A percentile compares a stretch with the other conserved stretches of the same genome.
Conservation (phyloP, 2,329 filamentous ascomycete species). For the Tolypocladium sp. region DNA sequence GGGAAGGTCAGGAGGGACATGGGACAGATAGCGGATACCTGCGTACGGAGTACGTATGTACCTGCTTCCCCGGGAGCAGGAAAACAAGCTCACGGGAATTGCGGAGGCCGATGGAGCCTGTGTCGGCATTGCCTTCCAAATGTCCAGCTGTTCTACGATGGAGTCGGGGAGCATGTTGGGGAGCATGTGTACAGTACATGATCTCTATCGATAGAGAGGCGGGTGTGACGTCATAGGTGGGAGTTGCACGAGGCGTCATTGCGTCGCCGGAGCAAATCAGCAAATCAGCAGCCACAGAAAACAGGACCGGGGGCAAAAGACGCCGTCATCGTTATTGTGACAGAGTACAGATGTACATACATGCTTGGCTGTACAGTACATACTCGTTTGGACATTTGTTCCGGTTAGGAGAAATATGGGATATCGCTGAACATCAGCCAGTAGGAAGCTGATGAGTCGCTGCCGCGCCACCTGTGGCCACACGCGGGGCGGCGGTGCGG, state of each 20-base stretch:
- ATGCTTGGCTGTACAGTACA: no score
- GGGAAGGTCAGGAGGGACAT: neutral
- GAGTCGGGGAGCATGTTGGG: neutral
- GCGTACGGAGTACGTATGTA: no score
- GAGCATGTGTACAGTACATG: no score
- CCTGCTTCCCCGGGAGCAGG: neutral
- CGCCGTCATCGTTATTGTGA: neutral
- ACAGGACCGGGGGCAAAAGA: neutral
- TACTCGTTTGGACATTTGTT: neutral
- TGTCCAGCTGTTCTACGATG: neutral
- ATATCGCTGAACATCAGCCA: neutral
- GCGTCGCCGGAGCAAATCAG: neutral
- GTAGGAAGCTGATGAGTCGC: neutral
- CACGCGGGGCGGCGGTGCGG: neutral
- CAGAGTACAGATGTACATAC: no score
- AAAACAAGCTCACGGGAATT: neutral
- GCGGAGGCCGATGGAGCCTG: neutral
- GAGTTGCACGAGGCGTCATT: neutral
- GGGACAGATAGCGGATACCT: neutral
- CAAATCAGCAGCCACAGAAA: neutral
- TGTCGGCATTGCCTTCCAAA: neutral
- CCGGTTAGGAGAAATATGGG: neutral
- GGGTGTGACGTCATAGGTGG: neutral
- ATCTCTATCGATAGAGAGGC: neutral
- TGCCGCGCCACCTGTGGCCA: neutral